These are phyloP conservation scores for Urtica urens DNA, from an alignment of 306 rosid species.

Conservation along the genomic window DNA sequence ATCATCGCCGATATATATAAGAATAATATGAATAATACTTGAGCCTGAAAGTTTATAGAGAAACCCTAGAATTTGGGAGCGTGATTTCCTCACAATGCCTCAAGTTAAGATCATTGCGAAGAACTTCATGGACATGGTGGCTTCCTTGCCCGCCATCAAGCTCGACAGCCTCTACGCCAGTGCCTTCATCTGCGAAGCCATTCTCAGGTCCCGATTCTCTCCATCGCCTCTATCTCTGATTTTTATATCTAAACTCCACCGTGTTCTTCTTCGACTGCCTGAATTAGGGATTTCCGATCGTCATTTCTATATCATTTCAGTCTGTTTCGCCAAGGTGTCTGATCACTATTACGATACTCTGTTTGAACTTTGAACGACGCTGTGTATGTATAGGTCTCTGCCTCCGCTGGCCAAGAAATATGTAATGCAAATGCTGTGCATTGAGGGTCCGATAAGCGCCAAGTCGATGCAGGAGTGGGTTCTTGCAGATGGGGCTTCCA, in stretches of 20 bases:
- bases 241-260: too few relatives aligned
- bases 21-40: too few relatives aligned
- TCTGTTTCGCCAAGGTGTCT: too few relatives aligned
- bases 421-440: conserved; percentile 57
- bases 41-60: background rate
- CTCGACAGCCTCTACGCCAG: conserved; percentile 75
- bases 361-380: too few relatives aligned
- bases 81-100: conserved; percentile 44
- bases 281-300: background rate
- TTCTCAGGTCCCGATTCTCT: conserved; percentile 59
- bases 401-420: conserved; percentile 88
- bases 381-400: conserved; percentile 48
- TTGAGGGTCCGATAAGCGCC: conserved; percentile 51
- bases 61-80: conserved; percentile 7
- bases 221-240: background rate
- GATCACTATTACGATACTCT: too few relatives aligned
- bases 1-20: too few relatives aligned
- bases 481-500: conserved; percentile 71
- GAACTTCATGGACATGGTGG: conserved; percentile 99
- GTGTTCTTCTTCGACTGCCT: too few relatives aligned
- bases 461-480: conserved; percentile 89
- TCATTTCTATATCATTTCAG: too few relatives aligned
- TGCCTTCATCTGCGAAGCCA: conserved; percentile 92
- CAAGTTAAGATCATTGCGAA: conserved; percentile 85
- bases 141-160: conserved; percentile 87